Conservation (phyloP, 805 yeast species). For the Nakazawaea ambrosiae region DNA sequence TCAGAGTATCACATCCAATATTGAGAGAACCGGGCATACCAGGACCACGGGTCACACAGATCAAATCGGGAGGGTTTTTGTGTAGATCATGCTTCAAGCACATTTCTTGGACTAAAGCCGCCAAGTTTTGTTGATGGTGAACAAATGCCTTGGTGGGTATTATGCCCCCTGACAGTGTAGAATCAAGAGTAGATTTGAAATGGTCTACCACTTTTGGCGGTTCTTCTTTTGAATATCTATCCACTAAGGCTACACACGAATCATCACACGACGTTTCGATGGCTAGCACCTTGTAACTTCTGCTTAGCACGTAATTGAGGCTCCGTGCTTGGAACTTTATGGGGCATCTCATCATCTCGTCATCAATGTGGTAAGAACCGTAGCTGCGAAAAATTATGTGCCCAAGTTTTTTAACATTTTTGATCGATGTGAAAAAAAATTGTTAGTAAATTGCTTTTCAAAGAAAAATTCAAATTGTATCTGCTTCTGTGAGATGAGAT, state of each 20-base stretch:
- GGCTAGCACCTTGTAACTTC: constrained; percentile 64
- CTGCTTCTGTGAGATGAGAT: too few relatives aligned
- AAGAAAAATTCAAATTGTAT: too few relatives aligned
- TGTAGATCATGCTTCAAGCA: constrained; percentile 29
- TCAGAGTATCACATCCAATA: constrained; percentile 77
- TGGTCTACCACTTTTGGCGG: constrained; percentile 53
- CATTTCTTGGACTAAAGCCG: constrained; percentile 40
- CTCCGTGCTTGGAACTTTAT: background rate
- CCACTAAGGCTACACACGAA: constrained; percentile 77
- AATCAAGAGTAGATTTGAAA: constrained; percentile 57
- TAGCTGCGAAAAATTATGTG: too few relatives aligned
- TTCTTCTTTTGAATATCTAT: constrained; percentile 29
- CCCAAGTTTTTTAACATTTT: too few relatives aligned
- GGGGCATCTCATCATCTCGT: background rate
- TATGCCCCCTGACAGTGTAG: constrained; percentile 70
- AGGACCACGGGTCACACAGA: constrained; percentile 93
- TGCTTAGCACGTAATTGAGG: constrained; percentile 5
- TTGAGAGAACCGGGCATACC: constrained; percentile 91
- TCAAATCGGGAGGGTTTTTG: constrained; percentile 48
- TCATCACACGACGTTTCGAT: constrained; percentile 96
- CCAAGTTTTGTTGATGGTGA: constrained; percentile 64
- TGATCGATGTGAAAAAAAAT: too few relatives aligned
- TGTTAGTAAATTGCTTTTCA: too few relatives aligned
- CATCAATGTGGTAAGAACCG: too few relatives aligned
- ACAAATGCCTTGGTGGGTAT: constrained; percentile 78